A percentile compares a stretch with the other conserved stretches of the same genome.
Conservation (phyloP, 805 yeast genomes). For the Blastobotrys americana region DNA sequence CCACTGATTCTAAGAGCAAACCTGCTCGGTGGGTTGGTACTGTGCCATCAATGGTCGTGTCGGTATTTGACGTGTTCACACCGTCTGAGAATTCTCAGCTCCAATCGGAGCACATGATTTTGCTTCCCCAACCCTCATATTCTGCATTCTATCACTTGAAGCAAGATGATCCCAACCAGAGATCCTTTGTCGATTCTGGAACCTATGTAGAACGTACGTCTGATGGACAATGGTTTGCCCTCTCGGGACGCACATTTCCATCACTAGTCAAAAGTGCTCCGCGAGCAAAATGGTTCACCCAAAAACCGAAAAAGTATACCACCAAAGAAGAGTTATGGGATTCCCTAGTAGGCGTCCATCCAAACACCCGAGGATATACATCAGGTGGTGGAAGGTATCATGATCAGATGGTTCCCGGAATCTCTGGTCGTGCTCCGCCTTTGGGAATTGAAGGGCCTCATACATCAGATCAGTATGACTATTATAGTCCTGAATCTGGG, state of each 20-base stretch:
- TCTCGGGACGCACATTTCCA: conserved; percentile 72
- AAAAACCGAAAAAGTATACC: conserved; percentile 6
- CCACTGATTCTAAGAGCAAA: conserved; percentile 55
- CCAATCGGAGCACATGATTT: conserved; percentile 21
- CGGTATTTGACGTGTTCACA: conserved; percentile 67
- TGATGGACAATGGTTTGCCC: conserved; percentile 69
- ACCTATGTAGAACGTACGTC: conserved; percentile 62
- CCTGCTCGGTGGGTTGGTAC: conserved; percentile 74
- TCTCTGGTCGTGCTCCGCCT: conserved; percentile 6
- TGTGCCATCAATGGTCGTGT: conserved; percentile 63
- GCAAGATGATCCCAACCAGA: conserved; percentile 5
- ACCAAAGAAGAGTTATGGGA: conserved; percentile 9
- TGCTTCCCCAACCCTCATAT: conserved; percentile 33
- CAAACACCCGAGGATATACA: conserved; percentile 7
- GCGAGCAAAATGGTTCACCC: conserved; percentile 50
- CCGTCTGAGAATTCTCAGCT: conserved; percentile 10
- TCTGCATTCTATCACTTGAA: not conserved
- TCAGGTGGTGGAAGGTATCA: conserved; percentile 6
- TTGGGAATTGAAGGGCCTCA: conserved; percentile 4
- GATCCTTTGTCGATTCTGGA: conserved; percentile 35
- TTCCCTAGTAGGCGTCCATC: conserved; percentile 23
- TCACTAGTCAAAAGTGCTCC: conserved; percentile 78
- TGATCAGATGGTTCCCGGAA: conserved; percentile 10
- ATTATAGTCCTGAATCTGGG: not conserved
- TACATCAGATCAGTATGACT: not conserved